Evolutionary conservation across 2,329 filamentous ascomycete species (phyloP).

Genomic region (Lachnellula hyalina): DNA sequence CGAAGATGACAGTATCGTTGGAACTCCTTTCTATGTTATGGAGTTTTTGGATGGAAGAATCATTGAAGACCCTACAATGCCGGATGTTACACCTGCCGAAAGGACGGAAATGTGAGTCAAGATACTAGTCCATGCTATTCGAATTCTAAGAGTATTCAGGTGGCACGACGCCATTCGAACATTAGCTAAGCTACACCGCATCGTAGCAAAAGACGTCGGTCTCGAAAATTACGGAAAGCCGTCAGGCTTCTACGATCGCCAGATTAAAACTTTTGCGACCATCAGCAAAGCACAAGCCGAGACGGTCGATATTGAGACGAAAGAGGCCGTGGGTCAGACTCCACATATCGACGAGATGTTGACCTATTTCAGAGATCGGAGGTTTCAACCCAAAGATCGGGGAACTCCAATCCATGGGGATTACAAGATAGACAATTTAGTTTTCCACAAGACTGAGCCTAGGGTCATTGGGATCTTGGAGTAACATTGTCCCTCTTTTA

Average conservation of each 20-base stretch:
- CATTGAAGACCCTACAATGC: constrained; percentile 82
- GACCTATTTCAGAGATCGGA: constrained; percentile 66
- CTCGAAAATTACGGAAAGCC: constrained; percentile 69
- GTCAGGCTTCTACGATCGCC: constrained; percentile 76
- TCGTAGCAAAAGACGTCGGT: constrained; percentile 61
- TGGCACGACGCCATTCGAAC: constrained; percentile 82
- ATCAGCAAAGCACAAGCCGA: constrained; percentile 75
- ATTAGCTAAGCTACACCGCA: constrained; percentile 77
- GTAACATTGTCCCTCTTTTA: constrained; percentile 39
- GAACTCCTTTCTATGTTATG: constrained; percentile 97
- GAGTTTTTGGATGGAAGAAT: constrained; percentile 90
- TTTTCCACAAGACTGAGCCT: constrained; percentile 85
- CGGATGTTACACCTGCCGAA: constrained; percentile 62
- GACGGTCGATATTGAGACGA: constrained; percentile 70
- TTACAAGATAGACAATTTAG: constrained; percentile 89
- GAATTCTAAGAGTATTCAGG: constrained; percentile 34
- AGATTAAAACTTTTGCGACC: constrained; percentile 75
- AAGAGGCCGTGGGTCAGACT: constrained; percentile 70
- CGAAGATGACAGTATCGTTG: constrained; percentile 73
- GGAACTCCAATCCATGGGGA: constrained; percentile 85
- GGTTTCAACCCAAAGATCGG: constrained; percentile 69
- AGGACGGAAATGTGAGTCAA: constrained; percentile 62
- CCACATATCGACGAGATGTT: constrained; percentile 80
- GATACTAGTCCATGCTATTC: neutral
- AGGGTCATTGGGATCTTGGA: constrained; percentile 89